Conservation (phyloP, 257 asterid species). For the Lithospermum erythrorhizon region DNA sequence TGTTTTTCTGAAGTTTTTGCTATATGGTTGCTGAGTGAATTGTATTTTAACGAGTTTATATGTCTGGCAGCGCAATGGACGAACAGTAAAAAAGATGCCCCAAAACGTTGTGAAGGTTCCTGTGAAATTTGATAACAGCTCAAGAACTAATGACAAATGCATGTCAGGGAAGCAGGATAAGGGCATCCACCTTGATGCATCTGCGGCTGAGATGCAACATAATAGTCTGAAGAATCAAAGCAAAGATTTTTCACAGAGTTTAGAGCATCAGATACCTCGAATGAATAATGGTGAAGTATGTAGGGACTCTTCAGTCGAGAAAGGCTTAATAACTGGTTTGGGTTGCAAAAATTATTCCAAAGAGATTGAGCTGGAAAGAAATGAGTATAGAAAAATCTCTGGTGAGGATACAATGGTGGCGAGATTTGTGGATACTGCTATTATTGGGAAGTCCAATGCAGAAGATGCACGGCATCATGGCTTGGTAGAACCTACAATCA, state of each 20-base stretch:
- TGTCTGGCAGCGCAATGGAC: slow-evolving; percentile 33
- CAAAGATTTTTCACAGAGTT: slow-evolving; percentile 17
- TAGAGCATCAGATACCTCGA: slow-evolving; percentile 5
- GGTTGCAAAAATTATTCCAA: slow-evolving; percentile 6
- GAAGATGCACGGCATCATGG: slow-evolving; percentile 92
- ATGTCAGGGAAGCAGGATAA: slow-evolving; percentile 10
- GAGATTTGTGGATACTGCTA: slow-evolving; percentile 59
- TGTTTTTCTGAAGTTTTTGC: slow-evolving; percentile 7
- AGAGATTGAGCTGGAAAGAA: slow-evolving; percentile 18
- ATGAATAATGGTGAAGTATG: slow-evolving; percentile 12
- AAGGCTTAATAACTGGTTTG: slow-evolving; percentile 15
- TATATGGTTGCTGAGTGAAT: slow-evolving; percentile 6
- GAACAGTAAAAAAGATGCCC: slow-evolving; percentile 17
- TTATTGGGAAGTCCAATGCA: slow-evolving; percentile 54
- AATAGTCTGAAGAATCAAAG: slow-evolving; percentile 15
- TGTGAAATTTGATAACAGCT: slow-evolving; percentile 14
- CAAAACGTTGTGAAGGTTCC: slow-evolving; percentile 9
- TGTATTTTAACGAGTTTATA: slow-evolving; percentile 20
- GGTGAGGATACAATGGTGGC: slow-evolving; percentile 46
- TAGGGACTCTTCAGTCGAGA: slow-evolving; percentile 15
- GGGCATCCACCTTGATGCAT: slow-evolving; percentile 8
- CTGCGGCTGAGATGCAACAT: slow-evolving; percentile 13
- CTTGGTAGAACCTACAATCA: slow-evolving; percentile 79
- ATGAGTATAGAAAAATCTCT: slow-evolving; percentile 15
- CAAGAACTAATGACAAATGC: slow-evolving; percentile 22